Conservation (phyloP, 192 early-diverging fungal genomes). For the Coemansia sp. region DNA sequence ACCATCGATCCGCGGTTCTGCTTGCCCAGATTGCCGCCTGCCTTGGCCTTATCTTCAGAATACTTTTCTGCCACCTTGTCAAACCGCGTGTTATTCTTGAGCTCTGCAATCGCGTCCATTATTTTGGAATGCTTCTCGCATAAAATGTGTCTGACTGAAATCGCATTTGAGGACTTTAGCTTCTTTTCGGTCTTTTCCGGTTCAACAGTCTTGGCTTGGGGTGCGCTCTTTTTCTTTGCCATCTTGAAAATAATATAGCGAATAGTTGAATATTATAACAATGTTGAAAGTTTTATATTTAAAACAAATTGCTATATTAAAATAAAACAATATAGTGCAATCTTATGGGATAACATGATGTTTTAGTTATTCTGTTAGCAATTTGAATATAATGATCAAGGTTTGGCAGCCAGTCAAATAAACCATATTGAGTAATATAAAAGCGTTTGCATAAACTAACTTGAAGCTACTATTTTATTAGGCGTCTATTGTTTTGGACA, state of each 20-base stretch:
- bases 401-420: too few species aligned
- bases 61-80: conserved; percentile 70
- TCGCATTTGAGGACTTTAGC: conserved; percentile 64
- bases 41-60: conserved; percentile 83
- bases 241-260: background rate
- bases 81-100: conserved; percentile 61
- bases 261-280: too few species aligned
- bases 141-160: conserved; percentile 76
- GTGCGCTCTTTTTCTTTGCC: conserved; percentile 26
- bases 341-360: too few species aligned
- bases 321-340: too few species aligned
- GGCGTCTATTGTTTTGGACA: background rate
- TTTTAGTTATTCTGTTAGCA: too few species aligned
- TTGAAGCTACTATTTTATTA: background rate
- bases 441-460: too few species aligned
- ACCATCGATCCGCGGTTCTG: conserved; percentile 74
- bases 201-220: conserved; percentile 10
- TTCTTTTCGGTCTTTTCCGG: conserved; percentile 42
- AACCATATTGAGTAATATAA: too few species aligned
- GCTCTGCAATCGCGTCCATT: conserved; percentile 66
- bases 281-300: too few species aligned
- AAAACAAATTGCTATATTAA: too few species aligned
- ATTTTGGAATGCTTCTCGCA: conserved; percentile 80
- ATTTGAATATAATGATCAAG: too few species aligned
- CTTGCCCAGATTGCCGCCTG: conserved; percentile 78